Evolutionary conservation across 208 protist species (phyloP), one percentile per base, ranked within the genome.

Genomic region (Kentomonas sorsogonicus): DNA sequence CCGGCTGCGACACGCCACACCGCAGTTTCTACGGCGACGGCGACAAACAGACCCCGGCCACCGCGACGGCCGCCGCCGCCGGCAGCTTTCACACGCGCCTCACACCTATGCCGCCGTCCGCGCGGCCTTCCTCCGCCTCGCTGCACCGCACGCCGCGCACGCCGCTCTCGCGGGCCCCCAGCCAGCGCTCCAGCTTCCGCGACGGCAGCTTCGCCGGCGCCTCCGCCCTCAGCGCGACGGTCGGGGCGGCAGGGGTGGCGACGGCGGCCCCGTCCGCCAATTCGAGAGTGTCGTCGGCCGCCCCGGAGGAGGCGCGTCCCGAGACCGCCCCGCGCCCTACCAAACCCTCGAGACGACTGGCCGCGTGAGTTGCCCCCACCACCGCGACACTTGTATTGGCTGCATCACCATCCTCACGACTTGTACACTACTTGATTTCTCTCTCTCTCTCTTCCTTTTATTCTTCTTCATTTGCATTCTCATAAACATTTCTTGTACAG

Each of bases 401-500:
- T n/a, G n/a, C n/a, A n/a, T n/a, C n/a, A n/a, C n/a, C n/a, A n/a
- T n/a, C n/a, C n/a, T n/a, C n/a, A n/a, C n/a, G n/a, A n/a, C n/a
- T n/a, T n/a, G n/a, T n/a, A n/a, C n/a, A n/a, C n/a, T n/a, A 29
- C 18, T 47, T 53, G 7, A 29, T 15, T 36, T 11, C 20, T 44
- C n/a, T 51, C 1, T 43, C n/a, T 63, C 9, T 33, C 47, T 57
- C 2, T 41, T 5, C 11, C 29, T 26, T 56, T 46, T 54, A 31
- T 65, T 65, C 23, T 56, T 22, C 43, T 30, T 20, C 31, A 45
- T 48, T 57, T 46, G n/a, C n/a, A n/a, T n/a, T n/a, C 22, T 13
- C 16, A n/a, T 41, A 23, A 16, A 22, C 25, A 18, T 38, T 45
- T 52, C 15, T 16, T 41, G 29, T 51, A 20, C 41, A 46, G 27